Evolutionary conservation across 1,284 basidiomycete species (phyloP).

Genomic region (Pascua sp.): DNA sequence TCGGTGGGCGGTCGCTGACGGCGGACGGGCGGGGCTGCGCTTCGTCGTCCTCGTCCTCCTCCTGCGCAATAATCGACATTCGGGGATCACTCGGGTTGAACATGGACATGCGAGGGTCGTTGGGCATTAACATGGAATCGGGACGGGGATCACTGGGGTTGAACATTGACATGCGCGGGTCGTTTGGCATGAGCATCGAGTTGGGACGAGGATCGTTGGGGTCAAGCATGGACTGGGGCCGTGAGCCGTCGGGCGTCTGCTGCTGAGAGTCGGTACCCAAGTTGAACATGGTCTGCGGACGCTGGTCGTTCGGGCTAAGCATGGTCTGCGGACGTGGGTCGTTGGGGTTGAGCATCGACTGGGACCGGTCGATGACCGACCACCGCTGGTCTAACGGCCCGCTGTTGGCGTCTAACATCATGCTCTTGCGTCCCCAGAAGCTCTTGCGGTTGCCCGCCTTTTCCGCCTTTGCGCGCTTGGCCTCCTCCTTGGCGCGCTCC

Average conservation of each 20-base stretch:
- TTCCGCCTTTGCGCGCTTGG: conserved; percentile 5
- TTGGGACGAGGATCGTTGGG: not conserved
- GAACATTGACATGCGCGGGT: conserved; percentile 5
- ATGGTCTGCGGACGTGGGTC: too few relatives aligned
- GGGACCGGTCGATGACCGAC: too few relatives aligned
- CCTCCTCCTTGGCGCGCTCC: conserved; percentile 8
- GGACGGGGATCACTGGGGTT: too few relatives aligned
- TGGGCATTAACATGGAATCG: not conserved
- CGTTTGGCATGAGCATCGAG: not conserved
- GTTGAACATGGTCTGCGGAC: too few relatives aligned
- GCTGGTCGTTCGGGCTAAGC: not conserved
- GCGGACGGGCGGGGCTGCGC: not conserved
- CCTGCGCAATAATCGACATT: not conserved
- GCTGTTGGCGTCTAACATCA: not conserved
- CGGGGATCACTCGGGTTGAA: not conserved
- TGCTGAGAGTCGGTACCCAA: too few relatives aligned
- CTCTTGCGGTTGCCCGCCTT: not conserved
- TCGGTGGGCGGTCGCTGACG: conserved; percentile 8
- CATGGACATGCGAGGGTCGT: conserved; percentile 4
- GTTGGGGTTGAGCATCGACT: too few relatives aligned
- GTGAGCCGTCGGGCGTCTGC: too few relatives aligned
- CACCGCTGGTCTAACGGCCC: not conserved
- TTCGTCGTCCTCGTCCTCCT: not conserved
- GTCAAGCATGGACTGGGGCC: too few relatives aligned
- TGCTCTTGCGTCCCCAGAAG: conserved; percentile 1